A percentile compares a stretch with the other conserved stretches of the same genome.
Conservation (phyloP, 139 green algal species). For the Chlorella sorokiniana region DNA sequence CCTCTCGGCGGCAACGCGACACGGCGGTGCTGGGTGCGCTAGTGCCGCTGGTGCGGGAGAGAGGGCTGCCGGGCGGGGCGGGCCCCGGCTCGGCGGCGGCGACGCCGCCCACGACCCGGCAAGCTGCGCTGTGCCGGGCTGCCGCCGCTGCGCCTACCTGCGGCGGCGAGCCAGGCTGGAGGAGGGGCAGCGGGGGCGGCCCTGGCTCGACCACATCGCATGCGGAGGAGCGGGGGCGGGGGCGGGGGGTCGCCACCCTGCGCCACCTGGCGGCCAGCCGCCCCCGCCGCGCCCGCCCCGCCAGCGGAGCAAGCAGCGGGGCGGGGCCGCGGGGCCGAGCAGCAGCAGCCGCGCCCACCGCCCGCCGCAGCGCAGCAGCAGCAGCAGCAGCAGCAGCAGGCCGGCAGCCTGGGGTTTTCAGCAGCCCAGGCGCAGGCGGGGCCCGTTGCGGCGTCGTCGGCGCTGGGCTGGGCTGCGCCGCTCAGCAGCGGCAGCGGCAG, state of each 20-base stretch:
- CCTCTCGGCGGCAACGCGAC: background rate
- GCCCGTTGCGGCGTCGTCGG: too few relatives aligned
- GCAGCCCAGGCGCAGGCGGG: too few relatives aligned
- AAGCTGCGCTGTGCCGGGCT: background rate
- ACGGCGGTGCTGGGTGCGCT: background rate
- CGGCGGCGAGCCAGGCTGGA: background rate
- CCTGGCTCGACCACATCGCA: background rate
- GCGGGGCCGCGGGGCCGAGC: too few relatives aligned
- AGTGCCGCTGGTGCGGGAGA: background rate
- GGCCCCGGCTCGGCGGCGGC: too few relatives aligned
- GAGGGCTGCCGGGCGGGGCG: background rate
- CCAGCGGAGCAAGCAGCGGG: too few relatives aligned
- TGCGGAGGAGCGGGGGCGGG: too few relatives aligned
- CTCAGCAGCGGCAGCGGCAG: background rate
- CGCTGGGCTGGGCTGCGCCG: background rate
- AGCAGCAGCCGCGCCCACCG: background rate
- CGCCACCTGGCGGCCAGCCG: too few relatives aligned
- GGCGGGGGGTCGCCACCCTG: too few relatives aligned
- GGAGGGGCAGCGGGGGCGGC: background rate
- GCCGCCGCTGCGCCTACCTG: slow-evolving; percentile 12
- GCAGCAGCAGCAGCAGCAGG: background rate
- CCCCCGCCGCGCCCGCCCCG: too few relatives aligned
- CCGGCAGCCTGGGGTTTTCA: too few relatives aligned
- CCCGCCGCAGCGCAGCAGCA: background rate
- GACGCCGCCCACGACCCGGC: background rate